Conservation (phyloP, 2,329 filamentous ascomycete genomes). For the Didymella sp. region DNA sequence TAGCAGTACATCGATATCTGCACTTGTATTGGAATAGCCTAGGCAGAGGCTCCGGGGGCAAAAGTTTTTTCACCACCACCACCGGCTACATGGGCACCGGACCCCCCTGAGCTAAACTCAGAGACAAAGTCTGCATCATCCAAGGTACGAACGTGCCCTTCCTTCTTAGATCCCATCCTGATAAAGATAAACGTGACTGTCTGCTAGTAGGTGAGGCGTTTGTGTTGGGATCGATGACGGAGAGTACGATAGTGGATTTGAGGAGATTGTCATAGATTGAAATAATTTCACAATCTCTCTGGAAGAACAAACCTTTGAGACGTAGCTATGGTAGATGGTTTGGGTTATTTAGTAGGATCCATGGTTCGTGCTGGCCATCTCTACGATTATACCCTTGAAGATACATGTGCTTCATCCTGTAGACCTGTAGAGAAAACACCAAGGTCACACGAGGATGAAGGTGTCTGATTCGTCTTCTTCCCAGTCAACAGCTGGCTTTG, state of each 20-base stretch:
- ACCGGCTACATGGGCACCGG: not conserved
- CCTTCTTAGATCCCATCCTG: not conserved
- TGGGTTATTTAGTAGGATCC: too few relatives aligned
- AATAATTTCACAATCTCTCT: not conserved
- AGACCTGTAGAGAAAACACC: too few relatives aligned
- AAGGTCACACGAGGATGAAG: not conserved
- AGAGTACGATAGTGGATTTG: not conserved
- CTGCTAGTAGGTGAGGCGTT: not conserved
- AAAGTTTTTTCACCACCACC: not conserved
- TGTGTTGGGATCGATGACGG: not conserved
- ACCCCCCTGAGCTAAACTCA: not conserved
- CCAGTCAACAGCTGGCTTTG: not conserved
- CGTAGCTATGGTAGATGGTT: too few relatives aligned
- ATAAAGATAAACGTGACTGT: not conserved
- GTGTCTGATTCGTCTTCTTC: not conserved
- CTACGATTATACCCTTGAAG: too few relatives aligned
- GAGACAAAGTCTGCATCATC: not conserved
- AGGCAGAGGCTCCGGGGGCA: not conserved
- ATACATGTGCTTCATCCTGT: too few relatives aligned
- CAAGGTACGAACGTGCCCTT: not conserved
- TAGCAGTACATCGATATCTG: too few relatives aligned
- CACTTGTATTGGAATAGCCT: too few relatives aligned
- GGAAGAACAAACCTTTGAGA: not conserved
- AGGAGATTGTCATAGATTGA: not conserved
- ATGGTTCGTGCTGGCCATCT: too few relatives aligned